Evolutionary conservation across 495 filamentous ascomycete genomes (phyloP).

Genomic region (Staphylotrichum longicolle): DNA sequence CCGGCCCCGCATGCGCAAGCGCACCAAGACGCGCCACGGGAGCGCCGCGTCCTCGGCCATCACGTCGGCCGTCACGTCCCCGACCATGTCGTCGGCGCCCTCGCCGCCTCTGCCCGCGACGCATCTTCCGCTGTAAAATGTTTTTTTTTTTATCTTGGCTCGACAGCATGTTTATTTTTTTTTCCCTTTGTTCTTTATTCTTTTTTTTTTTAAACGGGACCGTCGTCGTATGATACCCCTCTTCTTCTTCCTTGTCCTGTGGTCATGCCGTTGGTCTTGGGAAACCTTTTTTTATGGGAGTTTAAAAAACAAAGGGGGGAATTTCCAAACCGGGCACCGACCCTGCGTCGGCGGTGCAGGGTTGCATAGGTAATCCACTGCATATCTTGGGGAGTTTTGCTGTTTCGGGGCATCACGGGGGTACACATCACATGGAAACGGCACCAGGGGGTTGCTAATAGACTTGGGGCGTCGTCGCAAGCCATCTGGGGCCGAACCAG

Average conservation of each 20-base stretch:
- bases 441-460: neutral
- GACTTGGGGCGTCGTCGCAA: neutral
- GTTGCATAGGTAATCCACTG: conserved; percentile 8
- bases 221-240: conserved; percentile 8
- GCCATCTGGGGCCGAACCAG: neutral
- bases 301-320: neutral
- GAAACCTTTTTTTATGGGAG: conserved; percentile 8
- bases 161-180: neutral
- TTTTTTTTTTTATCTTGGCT: neutral
- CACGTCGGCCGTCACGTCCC: conserved; percentile 24
- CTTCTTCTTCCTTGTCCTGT: neutral
- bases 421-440: too few relatives aligned
- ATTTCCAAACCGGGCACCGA: neutral
- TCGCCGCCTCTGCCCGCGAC: neutral
- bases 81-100: neutral
- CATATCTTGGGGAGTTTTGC: conserved; percentile 5
- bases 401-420: conserved; percentile 4
- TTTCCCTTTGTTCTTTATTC: neutral
- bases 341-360: neutral
- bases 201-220: neutral
- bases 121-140: neutral
- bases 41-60: conserved; percentile 23
- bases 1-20: conserved; percentile 44
- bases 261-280: neutral
- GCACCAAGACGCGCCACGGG: conserved; percentile 23